Evolutionary conservation across 164 flowering plant species (phyloP), one percentile per base, ranked within the genome.

Genomic region (Piper longum): DNA sequence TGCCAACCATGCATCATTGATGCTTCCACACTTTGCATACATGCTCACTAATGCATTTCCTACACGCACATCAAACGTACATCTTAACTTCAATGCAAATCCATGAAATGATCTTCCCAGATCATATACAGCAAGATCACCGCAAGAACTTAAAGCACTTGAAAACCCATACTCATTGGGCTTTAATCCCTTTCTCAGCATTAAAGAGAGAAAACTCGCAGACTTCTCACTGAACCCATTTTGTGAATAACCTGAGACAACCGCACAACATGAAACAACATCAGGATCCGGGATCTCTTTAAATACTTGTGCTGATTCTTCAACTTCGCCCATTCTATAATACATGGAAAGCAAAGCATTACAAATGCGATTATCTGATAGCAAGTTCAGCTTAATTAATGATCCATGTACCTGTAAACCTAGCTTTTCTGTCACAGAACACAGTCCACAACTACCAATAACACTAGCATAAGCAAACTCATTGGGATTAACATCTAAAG

Each of bases 321-420:
- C 62, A 17, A 70, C 52, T 39, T 44, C 62, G 41, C 64, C 52
- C n/a, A 17, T 64, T 66, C 67, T 70, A 16, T 66, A 69, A 66
- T 70, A 70, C 73, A 70, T 70, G 59, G 66, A 65, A 18, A 70
- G 52, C 58, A 70, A 57, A 55, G 73, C 61, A 65, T 70, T 70
- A 48, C 52, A 45, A 36, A 70, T 52, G 26, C 42, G 67, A 41
- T 56, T 44, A 51, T 60, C 62, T 19, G 62, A 57, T 19, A 26
- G 59, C 44, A 70, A 61, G 18, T 66, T 62, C 57, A 56, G 41
- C 65, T 70, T 70, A 43, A 66, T 62, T 36, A 62, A 19, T 11
- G 42, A 66, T n/a, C 66, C 62, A 51, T 70, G 73, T 16, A 70
- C 40, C n/a, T 66, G 73, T 43, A 40, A 42, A 17, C 69, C 73